Evolutionary conservation across 148 eudicot genomes (phyloP), one percentile per base, ranked within the genome.

Genomic region (Silene latifolia): DNA sequence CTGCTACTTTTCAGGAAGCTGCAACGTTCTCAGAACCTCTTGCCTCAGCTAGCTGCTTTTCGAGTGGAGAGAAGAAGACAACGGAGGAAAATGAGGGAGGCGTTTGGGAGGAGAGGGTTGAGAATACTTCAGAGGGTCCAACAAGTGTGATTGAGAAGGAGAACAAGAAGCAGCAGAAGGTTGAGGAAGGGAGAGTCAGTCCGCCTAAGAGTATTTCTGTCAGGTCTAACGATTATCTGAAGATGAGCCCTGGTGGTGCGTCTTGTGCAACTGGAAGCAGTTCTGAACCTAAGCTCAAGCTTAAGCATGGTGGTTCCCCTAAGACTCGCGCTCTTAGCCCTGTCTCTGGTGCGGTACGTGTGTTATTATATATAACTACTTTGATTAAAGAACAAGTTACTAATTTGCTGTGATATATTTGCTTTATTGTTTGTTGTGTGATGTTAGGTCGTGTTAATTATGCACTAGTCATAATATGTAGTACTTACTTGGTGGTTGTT

Each of bases 161-260:
- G 71, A 29, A 13, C 84, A 29, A 20, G 81, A 65, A 24, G 53
- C 60, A 63, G 29, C 24, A 66, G 51, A 67, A 15, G 15, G 75
- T 46, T 17, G 85, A 81, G 14, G 69, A 7, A 54, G 75, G 80
- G 57, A 74, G 90, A 56, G 90, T 88, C 14, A 71, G 78, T 61
- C 24, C 88, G 78, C 92, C 96, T 0, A 90, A 90, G 81, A 90
- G 96, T 69, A 90, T 90, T 15, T 88, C 96, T 2, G 90, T 90
- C 18, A 85, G 96, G 67, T 88, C 92, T 19, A 85, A 73, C 72
- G 88, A 80, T 42, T 88, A 79, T 76, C 23, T 87, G 82, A 88
- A 88, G 87, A 53, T 83, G 56, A 75, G 25, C 69, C 78, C 72
- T 3, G 73, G 72, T 58, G 73, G 67, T 66, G 47, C 48, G 8